A percentile compares a stretch with the other conserved stretches of the same genome.
Conservation (phyloP, 192 early-diverging fungal genomes). For the Gigaspora rosea region DNA sequence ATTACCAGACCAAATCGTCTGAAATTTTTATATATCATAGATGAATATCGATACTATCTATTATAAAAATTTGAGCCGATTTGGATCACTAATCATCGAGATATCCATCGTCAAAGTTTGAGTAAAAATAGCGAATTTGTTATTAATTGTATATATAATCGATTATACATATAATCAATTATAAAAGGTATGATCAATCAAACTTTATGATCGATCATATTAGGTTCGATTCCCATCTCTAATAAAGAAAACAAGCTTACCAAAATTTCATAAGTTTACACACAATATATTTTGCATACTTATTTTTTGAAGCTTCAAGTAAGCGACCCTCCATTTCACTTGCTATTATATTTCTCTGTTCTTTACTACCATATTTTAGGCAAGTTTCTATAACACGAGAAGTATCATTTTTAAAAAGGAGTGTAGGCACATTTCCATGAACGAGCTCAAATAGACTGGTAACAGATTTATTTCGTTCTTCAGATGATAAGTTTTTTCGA, state of each 20-base stretch:
- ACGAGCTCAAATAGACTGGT: conserved; percentile 50
- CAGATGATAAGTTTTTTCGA: neutral
- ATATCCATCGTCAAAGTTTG: too few relatives aligned
- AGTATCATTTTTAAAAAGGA: conserved; percentile 96
- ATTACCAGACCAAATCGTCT: too few relatives aligned
- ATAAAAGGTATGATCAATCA: too few relatives aligned
- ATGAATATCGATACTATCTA: too few relatives aligned
- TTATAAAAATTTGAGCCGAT: too few relatives aligned
- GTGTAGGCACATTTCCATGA: conserved; percentile 77
- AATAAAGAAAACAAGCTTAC: conserved; percentile 38
- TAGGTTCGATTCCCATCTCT: too few relatives aligned
- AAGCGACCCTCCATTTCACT: conserved; percentile 79
- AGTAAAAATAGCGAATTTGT: too few relatives aligned
- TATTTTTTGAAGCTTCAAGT: conserved; percentile 68
- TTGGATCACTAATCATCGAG: too few relatives aligned
- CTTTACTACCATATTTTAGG: conserved; percentile 82
- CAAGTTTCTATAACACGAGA: conserved; percentile 89
- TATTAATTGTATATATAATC: too few relatives aligned
- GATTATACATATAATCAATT: too few relatives aligned
- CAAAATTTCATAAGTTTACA: conserved; percentile 85
- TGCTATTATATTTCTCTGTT: conserved; percentile 79
- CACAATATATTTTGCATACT: conserved; percentile 90
- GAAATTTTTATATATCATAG: too few relatives aligned
- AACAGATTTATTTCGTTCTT: conserved; percentile 7
- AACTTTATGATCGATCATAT: too few relatives aligned